Evolutionary conservation across 2,329 filamentous ascomycete species (phyloP), one percentile per base, ranked within the genome.

Genomic region (Pyrenochaeta sp.): DNA sequence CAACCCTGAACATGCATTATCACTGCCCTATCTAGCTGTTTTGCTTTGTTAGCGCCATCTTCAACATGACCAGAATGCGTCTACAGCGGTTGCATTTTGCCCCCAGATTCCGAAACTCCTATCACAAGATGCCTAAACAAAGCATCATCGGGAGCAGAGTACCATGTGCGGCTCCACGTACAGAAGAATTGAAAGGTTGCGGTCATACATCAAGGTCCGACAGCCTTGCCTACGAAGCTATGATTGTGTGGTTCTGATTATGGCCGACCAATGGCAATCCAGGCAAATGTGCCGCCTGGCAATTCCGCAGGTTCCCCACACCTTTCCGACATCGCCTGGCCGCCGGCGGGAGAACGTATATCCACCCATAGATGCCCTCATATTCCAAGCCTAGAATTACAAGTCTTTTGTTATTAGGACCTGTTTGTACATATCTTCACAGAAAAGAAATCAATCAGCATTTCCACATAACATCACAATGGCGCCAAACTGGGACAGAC

Each of bases 401-500:
- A 33, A n/a, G 29, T n/a, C 23, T 29, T 32, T 11, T 15, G 17
- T 3, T 15, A 27, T 18, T 12, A n/a, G n/a, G 18, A 29, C n/a
- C n/a, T n/a, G n/a, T n/a, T n/a, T n/a, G n/a, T n/a, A n/a, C n/a
- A n/a, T n/a, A n/a, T n/a, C n/a, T n/a, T n/a, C n/a, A n/a, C n/a
- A n/a, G n/a, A n/a, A n/a, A n/a, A n/a, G n/a, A n/a, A n/a, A n/a
- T n/a, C n/a, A n/a, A n/a, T n/a, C n/a, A 37, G 6, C 7, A 43
- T 41, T 32, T 46, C 23, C 32, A 27, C 32, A 27, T 35, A 33
- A 10, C 27, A 47, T 39, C 33, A 50, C 39, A 55, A 64, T 67
- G 64, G 52, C 64, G 51, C 64, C 62, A 33, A 66, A 61, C 33
- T 86, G 84, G 83, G 73, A 80, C 49, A 75, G 83, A 45, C 73